Conservation (phyloP, 441 rosid species). For the Arabidopsis hybrid region DNA sequence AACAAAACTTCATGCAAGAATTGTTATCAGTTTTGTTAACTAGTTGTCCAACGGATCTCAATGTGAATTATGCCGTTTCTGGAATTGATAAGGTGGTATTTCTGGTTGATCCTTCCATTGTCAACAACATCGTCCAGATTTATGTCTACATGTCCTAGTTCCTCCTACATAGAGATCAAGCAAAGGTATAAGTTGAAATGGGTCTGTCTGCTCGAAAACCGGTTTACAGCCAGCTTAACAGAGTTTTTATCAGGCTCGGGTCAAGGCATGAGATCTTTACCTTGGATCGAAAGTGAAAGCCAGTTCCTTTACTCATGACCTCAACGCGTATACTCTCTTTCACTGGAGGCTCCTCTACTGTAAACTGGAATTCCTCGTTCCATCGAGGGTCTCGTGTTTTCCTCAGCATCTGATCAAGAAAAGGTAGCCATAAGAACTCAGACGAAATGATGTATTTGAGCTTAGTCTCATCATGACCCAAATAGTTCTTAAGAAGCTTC, state of each 20-base stretch:
- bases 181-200: constrained; percentile 9
- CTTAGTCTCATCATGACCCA: constrained; percentile 26
- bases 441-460: background rate
- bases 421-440: background rate
- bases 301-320: constrained; percentile 75
- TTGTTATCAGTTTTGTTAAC: constrained; percentile 22
- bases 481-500: background rate
- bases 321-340: constrained; percentile 76
- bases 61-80: constrained; percentile 81
- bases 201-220: background rate
- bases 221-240: background rate
- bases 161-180: constrained; percentile 57
- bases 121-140: constrained; percentile 78
- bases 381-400: constrained; percentile 80
- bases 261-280: constrained; percentile 43
- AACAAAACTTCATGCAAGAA: background rate
- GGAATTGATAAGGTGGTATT: constrained; percentile 83
- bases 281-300: constrained; percentile 76
- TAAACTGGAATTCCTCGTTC: constrained; percentile 89
- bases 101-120: constrained; percentile 84
- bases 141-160: constrained; percentile 82
- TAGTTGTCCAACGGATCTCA: constrained; percentile 73
- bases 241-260: background rate
- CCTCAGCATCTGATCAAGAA: constrained; percentile 59
- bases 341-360: constrained; percentile 86